These are phyloP conservation scores for Labyrinthula sp. DNA, from an alignment of 352 stramenopile genomes.

Conservation along the genomic window DNA sequence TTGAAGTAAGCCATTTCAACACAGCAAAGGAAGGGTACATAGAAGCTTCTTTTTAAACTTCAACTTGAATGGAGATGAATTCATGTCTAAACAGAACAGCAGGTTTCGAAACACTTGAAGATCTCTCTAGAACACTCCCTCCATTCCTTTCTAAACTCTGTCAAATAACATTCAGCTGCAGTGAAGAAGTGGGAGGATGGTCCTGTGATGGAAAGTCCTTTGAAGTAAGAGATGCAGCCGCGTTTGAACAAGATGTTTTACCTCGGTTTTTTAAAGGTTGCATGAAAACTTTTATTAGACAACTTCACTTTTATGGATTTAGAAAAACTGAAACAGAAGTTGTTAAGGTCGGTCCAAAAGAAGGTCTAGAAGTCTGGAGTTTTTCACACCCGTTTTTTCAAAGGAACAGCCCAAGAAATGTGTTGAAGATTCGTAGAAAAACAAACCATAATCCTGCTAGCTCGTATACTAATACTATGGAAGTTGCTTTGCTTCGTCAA, in stretches of 20 bases:
- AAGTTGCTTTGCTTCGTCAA: too few relatives aligned
- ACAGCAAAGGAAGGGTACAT: too few relatives aligned
- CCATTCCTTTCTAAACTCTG: slow-evolving; percentile 22
- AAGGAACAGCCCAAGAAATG: slow-evolving; percentile 23
- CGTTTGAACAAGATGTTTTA: slow-evolving; percentile 29
- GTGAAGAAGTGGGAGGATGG: slow-evolving; percentile 25
- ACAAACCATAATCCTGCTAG: too few relatives aligned
- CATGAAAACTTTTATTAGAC: slow-evolving; percentile 29
- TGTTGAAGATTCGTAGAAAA: slow-evolving; percentile 31
- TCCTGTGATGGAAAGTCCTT: slow-evolving; percentile 29
- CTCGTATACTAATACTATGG: too few relatives aligned
- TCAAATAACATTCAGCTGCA: slow-evolving; percentile 13
- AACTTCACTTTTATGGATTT: slow-evolving; percentile 37
- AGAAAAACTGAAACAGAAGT: too few relatives aligned
- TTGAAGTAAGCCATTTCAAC: too few relatives aligned
- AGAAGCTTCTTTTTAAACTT: too few relatives aligned
- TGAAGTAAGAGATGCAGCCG: slow-evolving; percentile 14
- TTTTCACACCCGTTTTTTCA: slow-evolving; percentile 32
- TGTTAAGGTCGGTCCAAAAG: too few relatives aligned
- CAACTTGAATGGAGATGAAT: too few relatives aligned
- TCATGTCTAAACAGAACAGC: too few relatives aligned
- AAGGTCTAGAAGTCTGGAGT: slow-evolving; percentile 23
- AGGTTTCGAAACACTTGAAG: too few relatives aligned
- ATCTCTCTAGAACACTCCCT: slow-evolving; percentile 16
- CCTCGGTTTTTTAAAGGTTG: slow-evolving; percentile 32